phyloP scores from a whole-genome alignment of 441 rosid genomes.

The Euphorbia schlechtendalii region DNA sequence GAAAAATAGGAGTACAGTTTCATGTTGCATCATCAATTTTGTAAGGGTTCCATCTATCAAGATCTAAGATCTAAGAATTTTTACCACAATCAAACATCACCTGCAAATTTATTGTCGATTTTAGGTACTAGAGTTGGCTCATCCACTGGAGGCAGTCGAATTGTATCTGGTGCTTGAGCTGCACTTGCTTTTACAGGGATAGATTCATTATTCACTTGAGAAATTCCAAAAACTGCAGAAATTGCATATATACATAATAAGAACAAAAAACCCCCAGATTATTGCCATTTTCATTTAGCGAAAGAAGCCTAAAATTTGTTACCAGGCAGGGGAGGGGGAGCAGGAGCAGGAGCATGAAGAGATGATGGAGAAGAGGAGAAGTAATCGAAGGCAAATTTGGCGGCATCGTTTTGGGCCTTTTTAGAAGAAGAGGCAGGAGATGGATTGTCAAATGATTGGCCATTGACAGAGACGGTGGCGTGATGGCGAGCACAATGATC shows the following conservation, averaged over 20 bases:
- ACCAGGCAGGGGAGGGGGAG: conserved; percentile 4
- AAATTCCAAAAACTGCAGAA: conserved; percentile 20
- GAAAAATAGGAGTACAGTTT: too few relatives aligned
- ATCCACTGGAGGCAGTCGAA: conserved; percentile 12
- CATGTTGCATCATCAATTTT: neutral
- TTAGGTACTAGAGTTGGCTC: conserved; percentile 2
- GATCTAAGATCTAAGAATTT: neutral
- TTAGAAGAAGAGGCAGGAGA: conserved; percentile 29
- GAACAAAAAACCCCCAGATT: too few relatives aligned
- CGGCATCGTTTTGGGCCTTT: conserved; percentile 48
- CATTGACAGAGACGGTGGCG: conserved; percentile 40
- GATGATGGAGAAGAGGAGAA: conserved; percentile 12
- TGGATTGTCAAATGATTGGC: conserved; percentile 22
- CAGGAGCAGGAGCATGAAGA: too few relatives aligned
- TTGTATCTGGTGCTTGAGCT: conserved; percentile 17
- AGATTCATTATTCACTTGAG: conserved; percentile 1
- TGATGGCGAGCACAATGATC: conserved; percentile 41
- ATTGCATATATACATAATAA: neutral
- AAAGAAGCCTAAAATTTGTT: too few relatives aligned
- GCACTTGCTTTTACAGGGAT: conserved; percentile 11
- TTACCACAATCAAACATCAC: conserved; percentile 11
- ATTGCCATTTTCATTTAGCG: neutral
- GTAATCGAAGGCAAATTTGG: conserved; percentile 34
- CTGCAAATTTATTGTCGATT: conserved; percentile 17
- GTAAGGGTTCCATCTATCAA: too few relatives aligned